Percentiles rank a stretch among this genome's conserved stretches.
phyloP scores from a whole-genome alignment of 2,329 filamentous ascomycete genomes.

The Chalaropsis thielavioides region DNA sequence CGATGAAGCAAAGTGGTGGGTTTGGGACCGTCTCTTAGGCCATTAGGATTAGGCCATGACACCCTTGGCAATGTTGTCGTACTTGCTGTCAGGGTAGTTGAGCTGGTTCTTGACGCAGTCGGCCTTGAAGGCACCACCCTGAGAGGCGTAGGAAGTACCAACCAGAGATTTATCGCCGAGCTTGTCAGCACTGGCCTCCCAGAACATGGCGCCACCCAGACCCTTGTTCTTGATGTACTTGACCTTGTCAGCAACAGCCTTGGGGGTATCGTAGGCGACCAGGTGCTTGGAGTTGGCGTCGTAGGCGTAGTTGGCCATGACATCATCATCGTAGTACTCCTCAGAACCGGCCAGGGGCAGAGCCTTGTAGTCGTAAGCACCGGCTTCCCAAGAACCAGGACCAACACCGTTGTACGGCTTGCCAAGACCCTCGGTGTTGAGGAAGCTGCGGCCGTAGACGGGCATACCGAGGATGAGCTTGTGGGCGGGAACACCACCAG shows the following conservation, averaged over 20 bases:
- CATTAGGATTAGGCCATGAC: slow-evolving; percentile 18
- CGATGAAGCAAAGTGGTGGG: too few relatives aligned
- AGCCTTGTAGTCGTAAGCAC: slow-evolving; percentile 69
- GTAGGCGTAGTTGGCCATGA: slow-evolving; percentile 57
- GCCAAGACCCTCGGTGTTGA: slow-evolving; percentile 47
- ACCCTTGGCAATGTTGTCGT: slow-evolving; percentile 37
- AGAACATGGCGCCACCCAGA: slow-evolving; percentile 72
- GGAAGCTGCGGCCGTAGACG: slow-evolving; percentile 61
- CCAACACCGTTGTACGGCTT: slow-evolving; percentile 47
- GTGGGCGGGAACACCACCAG: slow-evolving; percentile 42
- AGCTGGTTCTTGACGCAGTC: slow-evolving; percentile 37
- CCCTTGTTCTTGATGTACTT: slow-evolving; percentile 46
- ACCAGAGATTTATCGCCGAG: slow-evolving; percentile 46
- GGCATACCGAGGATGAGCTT: slow-evolving; percentile 72
- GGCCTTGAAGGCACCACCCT: slow-evolving; percentile 30
- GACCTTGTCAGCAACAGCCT: slow-evolving; percentile 47
- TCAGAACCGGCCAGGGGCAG: slow-evolving; percentile 48
- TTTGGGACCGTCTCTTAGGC: not conserved
- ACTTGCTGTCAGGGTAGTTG: slow-evolving; percentile 38
- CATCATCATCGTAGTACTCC: slow-evolving; percentile 41
- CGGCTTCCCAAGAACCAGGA: slow-evolving; percentile 54
- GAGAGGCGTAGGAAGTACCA: slow-evolving; percentile 28
- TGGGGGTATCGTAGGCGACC: slow-evolving; percentile 56
- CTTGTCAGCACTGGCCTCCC: slow-evolving; percentile 62
- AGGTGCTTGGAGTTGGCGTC: slow-evolving; percentile 45